phyloP scores from a whole-genome alignment of 257 asterid genomes.

The Verbena officinalis region DNA sequence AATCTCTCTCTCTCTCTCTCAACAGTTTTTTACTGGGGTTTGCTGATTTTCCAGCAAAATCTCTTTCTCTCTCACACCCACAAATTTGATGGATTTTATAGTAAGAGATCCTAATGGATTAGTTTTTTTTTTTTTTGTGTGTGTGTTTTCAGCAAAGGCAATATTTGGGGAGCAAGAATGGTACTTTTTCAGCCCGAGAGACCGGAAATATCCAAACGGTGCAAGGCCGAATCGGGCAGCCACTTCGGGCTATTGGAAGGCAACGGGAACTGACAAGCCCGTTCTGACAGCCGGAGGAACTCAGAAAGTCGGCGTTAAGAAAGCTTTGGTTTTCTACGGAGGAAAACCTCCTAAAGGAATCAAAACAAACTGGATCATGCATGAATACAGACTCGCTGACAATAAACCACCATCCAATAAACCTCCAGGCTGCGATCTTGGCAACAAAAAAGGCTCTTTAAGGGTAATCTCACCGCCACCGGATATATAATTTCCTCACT shows the following conservation, averaged over 20 bases:
- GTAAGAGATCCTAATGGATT: no score
- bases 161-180: constrained; percentile 65
- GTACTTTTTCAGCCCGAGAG: constrained; percentile 66
- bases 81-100: no score
- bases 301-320: constrained; percentile 54
- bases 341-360: constrained; percentile 65
- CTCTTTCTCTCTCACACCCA: neutral
- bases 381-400: constrained; percentile 51
- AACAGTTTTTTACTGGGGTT: no score
- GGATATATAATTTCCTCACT: neutral
- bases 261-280: constrained; percentile 62
- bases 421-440: constrained; percentile 45
- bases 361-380: constrained; percentile 67
- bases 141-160: constrained; percentile 47
- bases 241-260: constrained; percentile 64
- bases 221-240: constrained; percentile 64
- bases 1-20: neutral
- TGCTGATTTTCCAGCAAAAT: no score
- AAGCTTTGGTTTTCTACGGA: constrained; percentile 56
- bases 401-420: constrained; percentile 36
- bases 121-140: no score
- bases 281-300: constrained; percentile 52
- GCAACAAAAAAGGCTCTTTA: constrained; percentile 63
- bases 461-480: constrained; percentile 44
- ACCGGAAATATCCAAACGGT: constrained; percentile 59